Percentiles rank a stretch among this genome's conserved stretches.
Conservation (phyloP, 108 stramenopile species). For the Skeletonema marinoi region DNA sequence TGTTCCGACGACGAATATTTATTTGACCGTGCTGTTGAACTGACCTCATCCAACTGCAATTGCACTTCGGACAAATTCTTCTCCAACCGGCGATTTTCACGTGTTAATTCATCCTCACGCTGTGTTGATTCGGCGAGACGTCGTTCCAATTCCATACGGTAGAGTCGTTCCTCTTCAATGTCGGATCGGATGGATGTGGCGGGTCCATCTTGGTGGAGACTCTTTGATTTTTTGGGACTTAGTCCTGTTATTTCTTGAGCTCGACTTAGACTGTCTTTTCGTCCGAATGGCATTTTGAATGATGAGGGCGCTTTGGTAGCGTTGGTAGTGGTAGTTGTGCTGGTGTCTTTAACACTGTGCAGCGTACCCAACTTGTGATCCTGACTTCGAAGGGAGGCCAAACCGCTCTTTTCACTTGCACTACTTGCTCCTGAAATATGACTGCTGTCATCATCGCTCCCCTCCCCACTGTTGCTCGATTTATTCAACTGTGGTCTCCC, state of each 20-base stretch:
- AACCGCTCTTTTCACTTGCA: constrained; percentile 24
- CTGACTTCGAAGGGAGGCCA: no score
- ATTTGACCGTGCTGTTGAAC: constrained; percentile 20
- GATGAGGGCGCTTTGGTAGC: not conserved
- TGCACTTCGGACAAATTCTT: constrained; percentile 20
- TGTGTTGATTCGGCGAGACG: constrained; percentile 20
- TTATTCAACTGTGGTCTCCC: no score
- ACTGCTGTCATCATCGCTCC: constrained; percentile 2
- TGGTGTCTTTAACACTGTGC: not conserved
- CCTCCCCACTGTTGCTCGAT: constrained; percentile 6
- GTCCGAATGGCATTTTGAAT: not conserved
- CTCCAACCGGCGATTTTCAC: constrained; percentile 31
- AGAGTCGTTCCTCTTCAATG: constrained; percentile 29
- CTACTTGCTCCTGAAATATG: constrained; percentile 42
- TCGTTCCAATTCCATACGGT: constrained; percentile 31
- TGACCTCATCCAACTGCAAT: constrained; percentile 33
- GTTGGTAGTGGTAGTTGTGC: not conserved
- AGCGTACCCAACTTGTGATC: constrained; percentile 9
- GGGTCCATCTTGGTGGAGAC: constrained; percentile 4
- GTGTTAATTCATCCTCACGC: constrained; percentile 36
- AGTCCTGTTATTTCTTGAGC: constrained; percentile 21
- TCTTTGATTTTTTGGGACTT: constrained; percentile 5
- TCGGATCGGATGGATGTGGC: constrained; percentile 20
- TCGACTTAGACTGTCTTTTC: constrained; percentile 24
- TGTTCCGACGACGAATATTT: constrained; percentile 37